Evolutionary conservation across 805 yeast genomes (phyloP).

Genomic region (Hermanozyma aechmeae): DNA sequence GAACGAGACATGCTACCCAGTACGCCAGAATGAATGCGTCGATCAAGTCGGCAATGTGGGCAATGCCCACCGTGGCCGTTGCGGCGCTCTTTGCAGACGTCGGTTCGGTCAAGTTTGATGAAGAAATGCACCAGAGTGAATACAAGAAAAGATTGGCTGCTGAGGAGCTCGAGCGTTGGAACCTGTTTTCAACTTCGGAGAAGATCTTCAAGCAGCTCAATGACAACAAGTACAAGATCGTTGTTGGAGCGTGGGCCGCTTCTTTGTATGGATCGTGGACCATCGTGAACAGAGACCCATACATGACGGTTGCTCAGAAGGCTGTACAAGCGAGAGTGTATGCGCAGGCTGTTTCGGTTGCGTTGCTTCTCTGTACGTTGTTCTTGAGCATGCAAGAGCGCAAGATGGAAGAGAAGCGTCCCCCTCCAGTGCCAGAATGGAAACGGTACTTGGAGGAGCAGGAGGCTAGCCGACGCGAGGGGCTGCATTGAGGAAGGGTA

Average conservation of each 20-base stretch:
- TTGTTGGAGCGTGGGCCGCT: conserved; percentile 71
- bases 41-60: conserved; percentile 53
- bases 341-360: conserved; percentile 76
- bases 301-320: conserved; percentile 70
- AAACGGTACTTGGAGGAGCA: conserved; percentile 20
- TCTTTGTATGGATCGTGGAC: conserved; percentile 76
- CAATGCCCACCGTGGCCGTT: conserved; percentile 56
- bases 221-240: conserved; percentile 55
- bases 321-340: conserved; percentile 86
- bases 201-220: conserved; percentile 40
- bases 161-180: conserved; percentile 46
- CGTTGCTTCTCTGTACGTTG: conserved; percentile 59
- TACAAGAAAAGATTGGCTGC: conserved; percentile 28
- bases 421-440: conserved; percentile 29
- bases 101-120: conserved; percentile 61
- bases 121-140: conserved; percentile 44
- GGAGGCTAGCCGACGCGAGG: too few species aligned
- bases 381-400: conserved; percentile 58
- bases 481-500: too few species aligned
- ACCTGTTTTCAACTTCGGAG: conserved; percentile 37
- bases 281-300: conserved; percentile 60
- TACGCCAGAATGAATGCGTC: conserved; percentile 28
- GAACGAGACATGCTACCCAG: conserved; percentile 31
- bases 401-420: conserved; percentile 32
- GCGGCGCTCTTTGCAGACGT: conserved; percentile 63